A percentile compares a stretch with the other conserved stretches of the same genome.
phyloP scores from a whole-genome alignment of 805 yeast genomes.

The Candida palmyrensis region DNA sequence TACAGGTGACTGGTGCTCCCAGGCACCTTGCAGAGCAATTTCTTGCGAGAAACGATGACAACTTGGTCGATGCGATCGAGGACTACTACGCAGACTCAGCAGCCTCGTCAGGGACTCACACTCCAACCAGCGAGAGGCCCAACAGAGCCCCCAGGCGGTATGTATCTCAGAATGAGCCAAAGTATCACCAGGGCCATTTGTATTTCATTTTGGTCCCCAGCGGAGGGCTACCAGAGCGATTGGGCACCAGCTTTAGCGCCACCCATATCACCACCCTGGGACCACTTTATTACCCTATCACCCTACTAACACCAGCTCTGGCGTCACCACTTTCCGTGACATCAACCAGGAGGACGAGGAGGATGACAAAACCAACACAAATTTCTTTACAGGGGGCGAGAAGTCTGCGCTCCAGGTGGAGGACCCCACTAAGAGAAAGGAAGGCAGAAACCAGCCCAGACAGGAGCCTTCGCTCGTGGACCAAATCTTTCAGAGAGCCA shows the following conservation, averaged over 20 bases:
- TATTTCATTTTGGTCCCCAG: too few relatives aligned
- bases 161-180: too few relatives aligned
- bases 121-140: background rate
- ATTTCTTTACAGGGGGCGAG: slow-evolving; percentile 66
- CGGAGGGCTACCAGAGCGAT: too few relatives aligned
- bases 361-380: slow-evolving; percentile 49
- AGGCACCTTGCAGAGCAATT: slow-evolving; percentile 35
- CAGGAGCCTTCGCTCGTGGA: slow-evolving; percentile 48
- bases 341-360: slow-evolving; percentile 39
- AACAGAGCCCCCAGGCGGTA: too few relatives aligned
- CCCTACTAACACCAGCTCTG: too few relatives aligned
- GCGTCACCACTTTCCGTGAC: slow-evolving; percentile 35
- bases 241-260: too few relatives aligned
- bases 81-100: slow-evolving; percentile 30
- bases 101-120: too few relatives aligned
- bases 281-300: too few relatives aligned
- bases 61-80: slow-evolving; percentile 36
- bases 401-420: slow-evolving; percentile 78
- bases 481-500: slow-evolving; percentile 63
- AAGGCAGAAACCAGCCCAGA: slow-evolving; percentile 23
- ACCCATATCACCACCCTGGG: too few relatives aligned
- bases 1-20: slow-evolving; percentile 31
- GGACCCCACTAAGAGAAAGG: slow-evolving; percentile 51
- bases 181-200: too few relatives aligned
- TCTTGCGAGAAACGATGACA: slow-evolving; percentile 29